A percentile compares a stretch with the other conserved stretches of the same genome.
Evolutionary conservation across 73 alveolate species (phyloP).

Genomic region (Symbiodinium natans): DNA sequence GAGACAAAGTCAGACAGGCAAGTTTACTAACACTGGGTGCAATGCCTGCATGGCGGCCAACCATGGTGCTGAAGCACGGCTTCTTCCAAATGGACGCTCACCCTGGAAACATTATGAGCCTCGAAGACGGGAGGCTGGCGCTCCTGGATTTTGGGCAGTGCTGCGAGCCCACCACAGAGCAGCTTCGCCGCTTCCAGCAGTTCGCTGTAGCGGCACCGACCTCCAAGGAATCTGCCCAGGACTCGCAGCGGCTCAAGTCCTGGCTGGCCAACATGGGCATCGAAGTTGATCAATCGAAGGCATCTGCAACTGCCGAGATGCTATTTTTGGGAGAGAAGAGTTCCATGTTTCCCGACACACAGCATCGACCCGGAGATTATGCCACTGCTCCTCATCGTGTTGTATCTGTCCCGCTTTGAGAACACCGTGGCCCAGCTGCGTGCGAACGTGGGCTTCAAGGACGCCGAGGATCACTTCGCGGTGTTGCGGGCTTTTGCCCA

Average conservation of each 20-base stretch:
- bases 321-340: slow-evolving; percentile 29
- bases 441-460: background rate
- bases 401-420: slow-evolving; percentile 33
- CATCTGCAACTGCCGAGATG: background rate
- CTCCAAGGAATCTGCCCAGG: background rate
- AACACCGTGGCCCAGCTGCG: slow-evolving; percentile 30
- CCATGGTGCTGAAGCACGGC: background rate
- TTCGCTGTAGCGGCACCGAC: slow-evolving; percentile 32
- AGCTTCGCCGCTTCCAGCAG: background rate
- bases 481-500: slow-evolving; percentile 16
- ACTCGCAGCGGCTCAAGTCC: background rate
- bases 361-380: slow-evolving; percentile 29
- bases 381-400: slow-evolving; percentile 20
- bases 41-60: slow-evolving; percentile 28
- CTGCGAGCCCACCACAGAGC: slow-evolving; percentile 14
- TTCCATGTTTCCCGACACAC: slow-evolving; percentile 37
- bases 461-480: slow-evolving; percentile 4
- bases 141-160: slow-evolving; percentile 50
- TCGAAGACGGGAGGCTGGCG: background rate
- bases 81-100: slow-evolving; percentile 25
- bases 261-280: slow-evolving; percentile 11
- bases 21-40: slow-evolving; percentile 8
- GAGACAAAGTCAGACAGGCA: background rate
- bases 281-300: background rate
- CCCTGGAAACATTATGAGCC: slow-evolving; percentile 31